Evolutionary conservation across 495 filamentous ascomycete species (phyloP), one percentile per base, ranked within the genome.

Genomic region (Lindgomyces ingoldianus): DNA sequence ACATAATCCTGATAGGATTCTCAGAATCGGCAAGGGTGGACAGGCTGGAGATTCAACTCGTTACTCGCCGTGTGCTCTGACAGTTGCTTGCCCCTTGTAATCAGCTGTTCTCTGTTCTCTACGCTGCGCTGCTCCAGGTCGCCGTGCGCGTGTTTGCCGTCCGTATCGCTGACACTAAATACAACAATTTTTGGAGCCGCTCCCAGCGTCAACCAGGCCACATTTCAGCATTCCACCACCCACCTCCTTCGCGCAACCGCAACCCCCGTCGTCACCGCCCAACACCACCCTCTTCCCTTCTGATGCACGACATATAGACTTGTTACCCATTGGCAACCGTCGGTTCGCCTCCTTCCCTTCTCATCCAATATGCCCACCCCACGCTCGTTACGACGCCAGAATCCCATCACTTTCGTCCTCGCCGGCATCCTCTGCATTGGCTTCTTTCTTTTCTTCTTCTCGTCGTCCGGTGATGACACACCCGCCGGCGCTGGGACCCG

Each of bases 391-490:
- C 85, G 86, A 68, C 83, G 87, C 59, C 83, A 85, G 67, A 89
- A 81, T 72, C 85, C 87, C 33, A 85, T 87, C 68, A 89, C 85
- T 47, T 71, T 89, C 57, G 49, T 87, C 48, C 80, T 91, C 55
- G 85, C 84, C 26, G 78, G 76, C 30, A 60, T 88, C 46, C 79
- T 89, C 4, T 77, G 80, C 51, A 75, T 89, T 57, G 87, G 85
- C 66, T 87, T 90, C 72, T 75, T 88, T 55, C 76, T 84, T 68
- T 89, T 89, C 75, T 70, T 90, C 60, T 78, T 89, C 57, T 81
- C 80, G 59, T 78, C 89, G 55, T 81, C 80, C 70, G 16, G 81
- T 73, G 57, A 82, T 81, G 46, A 62, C 77, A 55, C 71, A 73
- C 73, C 74, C 60, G 54, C 79, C 58, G 62, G 73, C 39, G 57